Conservation (phyloP, 2,329 filamentous ascomycete genomes). For the Penicillium polonicum region DNA sequence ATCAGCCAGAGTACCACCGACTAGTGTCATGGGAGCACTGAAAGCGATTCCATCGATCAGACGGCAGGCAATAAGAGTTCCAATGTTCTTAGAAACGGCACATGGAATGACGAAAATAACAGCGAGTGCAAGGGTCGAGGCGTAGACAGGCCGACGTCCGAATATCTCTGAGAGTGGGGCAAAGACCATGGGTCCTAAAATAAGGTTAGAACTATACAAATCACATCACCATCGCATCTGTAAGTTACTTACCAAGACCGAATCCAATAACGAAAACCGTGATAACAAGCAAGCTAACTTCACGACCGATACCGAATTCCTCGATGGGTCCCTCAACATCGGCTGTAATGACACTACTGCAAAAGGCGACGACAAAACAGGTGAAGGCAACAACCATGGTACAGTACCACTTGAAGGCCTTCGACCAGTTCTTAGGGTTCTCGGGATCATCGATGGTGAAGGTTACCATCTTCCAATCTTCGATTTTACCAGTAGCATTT, state of each 20-base stretch:
- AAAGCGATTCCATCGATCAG: constrained; percentile 80
- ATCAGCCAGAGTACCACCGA: constrained; percentile 78
- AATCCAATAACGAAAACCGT: constrained; percentile 80
- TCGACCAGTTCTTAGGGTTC: constrained; percentile 85
- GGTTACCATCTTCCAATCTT: constrained; percentile 63
- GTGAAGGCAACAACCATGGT: constrained; percentile 80
- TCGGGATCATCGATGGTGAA: constrained; percentile 70
- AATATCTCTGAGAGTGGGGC: constrained; percentile 75
- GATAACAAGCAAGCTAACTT: constrained; percentile 70
- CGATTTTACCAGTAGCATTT: constrained; percentile 52
- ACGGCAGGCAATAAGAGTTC: constrained; percentile 72
- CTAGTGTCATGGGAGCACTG: constrained; percentile 81
- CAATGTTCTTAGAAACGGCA: constrained; percentile 72
- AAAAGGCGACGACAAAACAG: constrained; percentile 71
- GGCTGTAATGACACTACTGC: constrained; percentile 74
- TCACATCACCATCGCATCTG: not conserved
- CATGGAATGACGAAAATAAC: constrained; percentile 79
- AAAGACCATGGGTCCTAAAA: constrained; percentile 69
- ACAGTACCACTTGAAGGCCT: constrained; percentile 74
- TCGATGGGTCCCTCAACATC: constrained; percentile 64
- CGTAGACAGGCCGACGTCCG: constrained; percentile 71
- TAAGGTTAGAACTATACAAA: constrained; percentile 12
- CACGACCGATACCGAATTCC: constrained; percentile 66
- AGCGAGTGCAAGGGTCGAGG: constrained; percentile 64
- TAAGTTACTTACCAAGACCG: constrained; percentile 60